A percentile compares a stretch with the other conserved stretches of the same genome.
These are phyloP conservation scores for Triticum monococcum DNA, from an alignment of 176 grass and related monocot species.

Conservation along the genomic window DNA sequence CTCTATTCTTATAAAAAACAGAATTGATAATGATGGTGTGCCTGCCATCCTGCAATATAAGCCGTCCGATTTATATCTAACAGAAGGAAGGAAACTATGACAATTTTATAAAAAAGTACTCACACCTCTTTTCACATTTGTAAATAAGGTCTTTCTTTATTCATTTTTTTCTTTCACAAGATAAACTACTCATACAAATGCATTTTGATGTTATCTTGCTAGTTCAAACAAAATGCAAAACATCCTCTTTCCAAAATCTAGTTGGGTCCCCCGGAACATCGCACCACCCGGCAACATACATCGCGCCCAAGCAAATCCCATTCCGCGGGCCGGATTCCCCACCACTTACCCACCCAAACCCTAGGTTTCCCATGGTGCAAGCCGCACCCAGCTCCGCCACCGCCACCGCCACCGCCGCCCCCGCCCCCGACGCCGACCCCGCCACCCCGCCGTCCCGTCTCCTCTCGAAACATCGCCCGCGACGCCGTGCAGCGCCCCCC, in stretches of 20 bases:
- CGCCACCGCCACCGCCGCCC: not conserved
- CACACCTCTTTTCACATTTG: no score
- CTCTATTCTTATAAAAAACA: no score
- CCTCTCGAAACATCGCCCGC: conserved; percentile 45
- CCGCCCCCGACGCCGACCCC: not conserved
- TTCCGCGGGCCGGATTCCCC: not conserved
- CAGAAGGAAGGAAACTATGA: no score
- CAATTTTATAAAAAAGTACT: no score
- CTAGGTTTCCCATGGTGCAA: conserved; percentile 31
- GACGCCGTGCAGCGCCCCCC: conserved; percentile 15
- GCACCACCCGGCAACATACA: not conserved
- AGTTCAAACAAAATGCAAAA: no score
- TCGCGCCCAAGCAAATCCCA: not conserved
- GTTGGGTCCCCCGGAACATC: not conserved
- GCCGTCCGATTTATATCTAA: no score
- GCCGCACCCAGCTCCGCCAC: not conserved
- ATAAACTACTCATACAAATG: no score
- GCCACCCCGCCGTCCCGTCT: conserved; percentile 37
- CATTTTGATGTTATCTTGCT: no score
- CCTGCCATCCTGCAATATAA: no score
- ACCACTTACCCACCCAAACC: conserved; percentile 11
- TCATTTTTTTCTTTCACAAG: no score
- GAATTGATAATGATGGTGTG: no score
- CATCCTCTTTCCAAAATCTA: not conserved
- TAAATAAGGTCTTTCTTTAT: no score